Conservation (phyloP, 176 grass and related monocot genomes). For the Oryza longistaminata region DNA sequence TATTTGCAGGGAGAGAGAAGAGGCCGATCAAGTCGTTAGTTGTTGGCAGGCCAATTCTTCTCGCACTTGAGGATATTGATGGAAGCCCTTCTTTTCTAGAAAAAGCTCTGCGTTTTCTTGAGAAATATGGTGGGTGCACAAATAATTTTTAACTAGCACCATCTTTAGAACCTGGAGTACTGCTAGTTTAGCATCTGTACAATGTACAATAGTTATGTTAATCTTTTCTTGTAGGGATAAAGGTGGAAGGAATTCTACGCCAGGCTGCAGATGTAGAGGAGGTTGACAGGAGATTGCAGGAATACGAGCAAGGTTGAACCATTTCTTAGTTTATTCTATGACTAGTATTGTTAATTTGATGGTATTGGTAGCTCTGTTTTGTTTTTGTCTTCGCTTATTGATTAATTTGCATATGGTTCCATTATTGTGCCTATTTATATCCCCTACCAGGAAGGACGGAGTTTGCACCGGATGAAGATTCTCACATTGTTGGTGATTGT, state of each 20-base stretch:
- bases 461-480: slow-evolving; percentile 88
- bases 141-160: slow-evolving; percentile 18
- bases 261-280: slow-evolving; percentile 99
- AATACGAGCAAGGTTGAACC: slow-evolving; percentile 91
- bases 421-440: slow-evolving; percentile 36
- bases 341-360: slow-evolving; percentile 25
- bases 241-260: slow-evolving; percentile 92
- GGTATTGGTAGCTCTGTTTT: slow-evolving; percentile 19
- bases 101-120: slow-evolving; percentile 90
- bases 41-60: slow-evolving; percentile 94
- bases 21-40: slow-evolving; percentile 91
- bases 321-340: slow-evolving; percentile 36
- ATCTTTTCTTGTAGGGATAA: slow-evolving; percentile 73
- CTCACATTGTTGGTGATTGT: slow-evolving; percentile 95
- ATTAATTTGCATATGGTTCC: slow-evolving; percentile 28
- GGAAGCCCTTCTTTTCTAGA: slow-evolving; percentile 96
- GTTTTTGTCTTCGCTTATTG: slow-evolving; percentile 6
- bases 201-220: slow-evolving; percentile 34
- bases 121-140: slow-evolving; percentile 81
- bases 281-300: slow-evolving; percentile 82
- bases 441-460: slow-evolving; percentile 72
- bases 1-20: slow-evolving; percentile 87
- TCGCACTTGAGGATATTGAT: slow-evolving; percentile 97
- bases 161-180: slow-evolving; percentile 18
- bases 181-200: slow-evolving; percentile 29